Evolutionary conservation across 2,329 filamentous ascomycete species (phyloP).

Genomic region (Sarocladiaceae sp.): DNA sequence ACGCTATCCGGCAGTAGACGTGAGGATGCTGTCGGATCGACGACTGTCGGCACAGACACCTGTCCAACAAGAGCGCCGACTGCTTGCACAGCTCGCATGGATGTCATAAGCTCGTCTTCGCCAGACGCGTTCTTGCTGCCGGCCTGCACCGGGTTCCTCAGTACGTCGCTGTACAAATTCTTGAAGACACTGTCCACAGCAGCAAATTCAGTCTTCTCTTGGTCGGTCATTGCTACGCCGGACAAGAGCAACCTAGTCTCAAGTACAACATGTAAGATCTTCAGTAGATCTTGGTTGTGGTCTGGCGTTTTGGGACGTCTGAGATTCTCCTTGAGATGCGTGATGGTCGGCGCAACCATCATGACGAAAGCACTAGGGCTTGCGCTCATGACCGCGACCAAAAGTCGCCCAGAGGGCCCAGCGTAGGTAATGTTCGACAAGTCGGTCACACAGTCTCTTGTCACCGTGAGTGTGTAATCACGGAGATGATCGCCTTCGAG

Average conservation of each 20-base stretch:
- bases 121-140: conserved; percentile 22
- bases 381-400: conserved; percentile 47
- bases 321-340: conserved; percentile 47
- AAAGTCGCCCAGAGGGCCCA: conserved; percentile 45
- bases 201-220: conserved; percentile 33
- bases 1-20: conserved; percentile 29
- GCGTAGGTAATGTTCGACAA: conserved; percentile 49
- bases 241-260: conserved; percentile 39
- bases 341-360: conserved; percentile 40
- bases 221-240: conserved; percentile 25
- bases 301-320: conserved; percentile 44
- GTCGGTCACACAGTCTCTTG: conserved; percentile 50
- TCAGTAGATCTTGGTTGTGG: conserved; percentile 49
- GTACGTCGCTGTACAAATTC: conserved; percentile 39
- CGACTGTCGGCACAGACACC: conserved; percentile 14
- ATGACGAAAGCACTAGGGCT: conserved; percentile 43
- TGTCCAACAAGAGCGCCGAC: conserved; percentile 42
- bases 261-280: conserved; percentile 46
- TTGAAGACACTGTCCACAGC: conserved; percentile 32
- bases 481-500: conserved; percentile 40
- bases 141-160: conserved; percentile 30
- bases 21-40: conserved; percentile 4
- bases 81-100: conserved; percentile 41
- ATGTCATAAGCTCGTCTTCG: conserved; percentile 35
- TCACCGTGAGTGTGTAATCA: conserved; percentile 43